Evolutionary conservation across 1,284 basidiomycete species (phyloP), one percentile per base, ranked within the genome.

Genomic region (Salmacisia buchloeana): DNA sequence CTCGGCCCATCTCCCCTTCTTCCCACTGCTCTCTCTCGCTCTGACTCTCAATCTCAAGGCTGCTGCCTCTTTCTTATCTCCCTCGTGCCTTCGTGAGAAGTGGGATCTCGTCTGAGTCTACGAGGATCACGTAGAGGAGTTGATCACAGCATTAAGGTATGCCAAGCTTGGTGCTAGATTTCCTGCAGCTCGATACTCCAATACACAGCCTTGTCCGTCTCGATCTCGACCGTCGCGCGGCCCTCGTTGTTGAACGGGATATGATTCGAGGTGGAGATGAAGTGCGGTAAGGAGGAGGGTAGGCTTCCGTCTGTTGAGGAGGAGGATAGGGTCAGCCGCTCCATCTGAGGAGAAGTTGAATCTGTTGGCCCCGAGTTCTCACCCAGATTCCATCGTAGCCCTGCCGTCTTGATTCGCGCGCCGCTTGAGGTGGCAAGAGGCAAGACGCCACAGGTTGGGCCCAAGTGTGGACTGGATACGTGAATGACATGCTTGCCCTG

Each of bases 361-460:
- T n/a, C n/a, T n/a, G n/a, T n/a, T n/a, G n/a, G n/a, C n/a, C n/a
- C n/a, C n/a, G n/a, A n/a, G n/a, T n/a, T n/a, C 85, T 61, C 68
- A 91, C 92, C 84, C 46, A 97, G 80, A 79, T 98, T 89, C 94
- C 94, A 98, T 70, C 87, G 84, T 45, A 97, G 83, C 0, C 96
- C 96, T 6, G 82, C 85, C 0, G 94, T 97, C 1, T 87, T 85
- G 23, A 98, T 83, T 15, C 86, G 81, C 0, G 92, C 89, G n/a
- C 49, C 64, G 15, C 25, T 34, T 0, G 29, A 25, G 21, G 93
- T 82, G 1, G 93, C 94, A 0, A 98, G 85, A 0, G 94, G 96
- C 10, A 98, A 84, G 15, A 98, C 84, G 0, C 94, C 94, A 76
- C 94, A 98, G 0, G 93, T 97, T 62, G 87, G 86, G 0, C 94